Percentiles rank a stretch among this genome's conserved stretches.
Evolutionary conservation across 2,329 filamentous ascomycete species (phyloP).

Genomic region (Coccinonectria pachysandricola): DNA sequence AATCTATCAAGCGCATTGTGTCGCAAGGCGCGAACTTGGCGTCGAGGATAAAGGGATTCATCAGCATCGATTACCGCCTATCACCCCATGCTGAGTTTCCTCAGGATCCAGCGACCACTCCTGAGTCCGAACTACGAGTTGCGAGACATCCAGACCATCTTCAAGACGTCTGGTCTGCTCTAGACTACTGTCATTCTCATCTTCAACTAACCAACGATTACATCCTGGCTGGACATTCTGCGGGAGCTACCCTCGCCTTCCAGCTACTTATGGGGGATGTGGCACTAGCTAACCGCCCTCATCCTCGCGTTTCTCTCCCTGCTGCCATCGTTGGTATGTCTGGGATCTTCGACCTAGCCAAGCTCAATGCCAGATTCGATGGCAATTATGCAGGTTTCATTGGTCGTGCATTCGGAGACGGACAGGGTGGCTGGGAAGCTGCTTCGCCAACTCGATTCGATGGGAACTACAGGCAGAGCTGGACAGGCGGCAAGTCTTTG

Average conservation of each 20-base stretch:
- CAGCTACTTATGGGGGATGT: constrained; percentile 43
- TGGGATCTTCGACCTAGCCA: constrained; percentile 57
- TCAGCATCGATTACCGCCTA: constrained; percentile 54
- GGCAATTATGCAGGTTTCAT: constrained; percentile 48
- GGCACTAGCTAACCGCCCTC: constrained; percentile 14
- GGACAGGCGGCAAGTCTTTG: constrained; percentile 23
- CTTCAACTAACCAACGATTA: constrained; percentile 40
- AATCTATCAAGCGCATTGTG: constrained; percentile 34
- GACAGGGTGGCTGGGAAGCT: constrained; percentile 38
- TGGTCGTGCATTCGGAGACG: constrained; percentile 47
- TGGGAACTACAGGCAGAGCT: constrained; percentile 31
- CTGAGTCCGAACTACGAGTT: constrained; percentile 24
- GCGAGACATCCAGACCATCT: constrained; percentile 51
- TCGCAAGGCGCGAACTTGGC: constrained; percentile 14
- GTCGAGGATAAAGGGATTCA: constrained; percentile 45
- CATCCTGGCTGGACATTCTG: constrained; percentile 51
- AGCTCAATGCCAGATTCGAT: constrained; percentile 36
- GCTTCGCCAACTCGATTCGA: constrained; percentile 42
- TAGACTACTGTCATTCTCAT: constrained; percentile 36
- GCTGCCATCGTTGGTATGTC: constrained; percentile 48
- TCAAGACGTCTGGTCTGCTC: constrained; percentile 42
- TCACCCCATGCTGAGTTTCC: constrained; percentile 39
- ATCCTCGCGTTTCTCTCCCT: constrained; percentile 29
- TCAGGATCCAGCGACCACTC: constrained; percentile 19
- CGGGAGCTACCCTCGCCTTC: constrained; percentile 52